Conservation (phyloP, 2,329 filamentous ascomycete genomes). For the Esteya vermicola region DNA sequence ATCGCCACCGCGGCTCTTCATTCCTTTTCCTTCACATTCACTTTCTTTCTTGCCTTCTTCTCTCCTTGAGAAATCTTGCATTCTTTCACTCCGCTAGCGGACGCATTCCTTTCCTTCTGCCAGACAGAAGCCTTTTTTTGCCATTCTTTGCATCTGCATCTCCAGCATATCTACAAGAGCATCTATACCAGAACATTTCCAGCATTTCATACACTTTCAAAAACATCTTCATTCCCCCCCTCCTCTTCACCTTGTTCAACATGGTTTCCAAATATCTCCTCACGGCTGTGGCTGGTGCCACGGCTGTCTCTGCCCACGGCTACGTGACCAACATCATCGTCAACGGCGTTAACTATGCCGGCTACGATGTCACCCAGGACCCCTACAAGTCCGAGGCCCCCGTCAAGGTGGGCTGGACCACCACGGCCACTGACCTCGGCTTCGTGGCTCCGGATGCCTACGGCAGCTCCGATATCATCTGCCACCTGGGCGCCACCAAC, state of each 20-base stretch:
- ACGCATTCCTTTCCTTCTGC: background rate
- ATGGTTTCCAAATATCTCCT: slow-evolving; percentile 3
- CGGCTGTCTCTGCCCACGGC: slow-evolving; percentile 29
- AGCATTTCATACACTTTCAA: background rate
- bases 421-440: slow-evolving; percentile 31
- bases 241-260: background rate
- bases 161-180: background rate
- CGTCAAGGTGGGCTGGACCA: slow-evolving; percentile 24
- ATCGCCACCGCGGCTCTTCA: background rate
- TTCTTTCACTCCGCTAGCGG: background rate
- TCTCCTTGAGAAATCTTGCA: no score
- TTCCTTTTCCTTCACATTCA: background rate
- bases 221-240: background rate
- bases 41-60: background rate
- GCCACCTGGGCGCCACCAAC: slow-evolving; percentile 25
- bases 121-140: background rate
- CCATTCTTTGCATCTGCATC: no score
- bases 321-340: slow-evolving; percentile 35
- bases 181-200: background rate
- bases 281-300: slow-evolving; percentile 31
- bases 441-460: slow-evolving; percentile 30
- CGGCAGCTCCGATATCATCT: slow-evolving; percentile 27
- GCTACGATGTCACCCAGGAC: slow-evolving; percentile 24
- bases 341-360: slow-evolving; percentile 39
- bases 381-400: slow-evolving; percentile 23